Evolutionary conservation across 2,329 filamentous ascomycete species (phyloP).

Genomic region (Proliferodiscus dingleyae): DNA sequence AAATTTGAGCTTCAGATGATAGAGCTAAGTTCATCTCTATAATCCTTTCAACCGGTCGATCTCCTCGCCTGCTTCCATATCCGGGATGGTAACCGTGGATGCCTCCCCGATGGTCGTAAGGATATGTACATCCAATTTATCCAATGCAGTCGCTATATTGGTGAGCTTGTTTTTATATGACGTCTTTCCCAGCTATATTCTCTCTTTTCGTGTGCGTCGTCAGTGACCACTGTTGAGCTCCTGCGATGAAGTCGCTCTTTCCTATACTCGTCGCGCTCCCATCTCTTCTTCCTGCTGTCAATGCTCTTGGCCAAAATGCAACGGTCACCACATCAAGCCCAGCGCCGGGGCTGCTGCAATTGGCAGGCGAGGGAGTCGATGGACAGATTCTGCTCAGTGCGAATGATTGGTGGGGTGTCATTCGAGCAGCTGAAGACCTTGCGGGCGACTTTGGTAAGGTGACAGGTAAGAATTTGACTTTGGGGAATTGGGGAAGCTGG

Average conservation of each 20-base stretch:
- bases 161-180: neutral
- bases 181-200: neutral
- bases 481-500: slow-evolving; percentile 22
- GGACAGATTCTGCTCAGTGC: slow-evolving; percentile 51
- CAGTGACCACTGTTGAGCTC: neutral
- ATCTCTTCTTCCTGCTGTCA: slow-evolving; percentile 21
- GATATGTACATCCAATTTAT: slow-evolving; percentile 3
- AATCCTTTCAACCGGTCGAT: slow-evolving; percentile 9
- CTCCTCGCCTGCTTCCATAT: slow-evolving; percentile 1
- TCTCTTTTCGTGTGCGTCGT: neutral
- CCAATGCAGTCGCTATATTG: neutral
- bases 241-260: slow-evolving; percentile 15
- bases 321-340: slow-evolving; percentile 41
- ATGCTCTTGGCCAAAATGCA: slow-evolving; percentile 44
- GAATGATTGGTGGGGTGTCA: slow-evolving; percentile 63
- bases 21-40: neutral
- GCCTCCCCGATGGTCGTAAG: neutral
- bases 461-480: slow-evolving; percentile 58
- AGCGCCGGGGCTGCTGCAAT: slow-evolving; percentile 14
- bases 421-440: slow-evolving; percentile 63
- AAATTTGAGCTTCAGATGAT: neutral
- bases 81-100: neutral
- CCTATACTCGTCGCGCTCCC: slow-evolving; percentile 18
- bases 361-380: slow-evolving; percentile 30
- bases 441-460: slow-evolving; percentile 67